Conservation (phyloP, 2,329 filamentous ascomycete genomes). For the Aspergillus unguis region DNA sequence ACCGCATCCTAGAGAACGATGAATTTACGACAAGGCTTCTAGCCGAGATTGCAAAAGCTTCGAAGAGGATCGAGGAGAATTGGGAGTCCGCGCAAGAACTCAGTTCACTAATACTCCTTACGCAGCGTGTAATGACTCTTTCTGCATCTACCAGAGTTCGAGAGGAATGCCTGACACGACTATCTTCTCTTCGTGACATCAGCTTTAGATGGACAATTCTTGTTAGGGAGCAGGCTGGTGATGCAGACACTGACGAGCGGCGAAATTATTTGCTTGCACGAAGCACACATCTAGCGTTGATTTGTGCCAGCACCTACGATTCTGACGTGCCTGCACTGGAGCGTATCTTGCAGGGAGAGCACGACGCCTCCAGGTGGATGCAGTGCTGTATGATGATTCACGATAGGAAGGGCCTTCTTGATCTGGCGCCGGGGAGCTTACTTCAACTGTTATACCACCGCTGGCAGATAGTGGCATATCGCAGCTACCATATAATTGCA, state of each 20-base stretch:
- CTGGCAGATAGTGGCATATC: conserved; percentile 22
- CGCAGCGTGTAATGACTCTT: conserved; percentile 45
- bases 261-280: conserved; percentile 32
- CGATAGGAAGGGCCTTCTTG: conserved; percentile 24
- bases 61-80: conserved; percentile 45
- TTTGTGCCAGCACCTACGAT: conserved; percentile 47
- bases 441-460: conserved; percentile 22
- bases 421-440: conserved; percentile 7
- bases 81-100: conserved; percentile 50
- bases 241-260: conserved; percentile 13
- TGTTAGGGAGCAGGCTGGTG: conserved; percentile 30
- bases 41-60: conserved; percentile 26
- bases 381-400: conserved; percentile 40
- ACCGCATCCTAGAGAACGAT: conserved; percentile 23
- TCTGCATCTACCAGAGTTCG: conserved; percentile 22
- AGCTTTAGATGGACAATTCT: conserved; percentile 41
- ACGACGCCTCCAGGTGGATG: conserved; percentile 34
- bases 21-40: conserved; percentile 32
- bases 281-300: conserved; percentile 41
- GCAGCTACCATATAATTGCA: conserved; percentile 5
- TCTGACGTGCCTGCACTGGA: conserved; percentile 35
- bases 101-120: conserved; percentile 40
- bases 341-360: conserved; percentile 21
- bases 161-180: conserved; percentile 25
- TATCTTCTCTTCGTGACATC: conserved; percentile 33